Percentiles rank a stretch among this genome's conserved stretches.
Evolutionary conservation across 208 protist genomes (phyloP).

Genomic region (Crithidia fasciculata): DNA sequence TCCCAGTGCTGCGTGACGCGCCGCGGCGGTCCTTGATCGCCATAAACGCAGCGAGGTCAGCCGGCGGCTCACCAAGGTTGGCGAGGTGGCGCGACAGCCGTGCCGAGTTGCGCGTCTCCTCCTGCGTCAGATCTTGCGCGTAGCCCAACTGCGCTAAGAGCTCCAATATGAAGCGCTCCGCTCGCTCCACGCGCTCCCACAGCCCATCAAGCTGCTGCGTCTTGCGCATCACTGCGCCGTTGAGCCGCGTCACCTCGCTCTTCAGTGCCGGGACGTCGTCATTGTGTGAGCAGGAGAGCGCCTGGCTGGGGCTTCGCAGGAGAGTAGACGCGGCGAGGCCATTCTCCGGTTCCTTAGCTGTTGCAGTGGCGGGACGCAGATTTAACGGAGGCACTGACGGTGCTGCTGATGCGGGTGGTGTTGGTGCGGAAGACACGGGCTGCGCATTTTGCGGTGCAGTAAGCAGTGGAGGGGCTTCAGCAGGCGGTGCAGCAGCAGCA

Average conservation of each 20-base stretch:
- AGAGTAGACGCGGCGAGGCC: not conserved
- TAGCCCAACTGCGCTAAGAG: constrained; percentile 11
- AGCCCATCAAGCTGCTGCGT: constrained; percentile 25
- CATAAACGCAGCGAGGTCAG: constrained; percentile 14
- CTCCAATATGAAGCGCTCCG: constrained; percentile 20
- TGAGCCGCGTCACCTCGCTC: constrained; percentile 20
- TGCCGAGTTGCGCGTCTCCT: constrained; percentile 21
- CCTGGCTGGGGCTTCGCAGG: not conserved
- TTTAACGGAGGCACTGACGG: not conserved
- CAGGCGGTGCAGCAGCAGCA: not conserved
- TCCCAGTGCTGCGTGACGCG: not conserved
- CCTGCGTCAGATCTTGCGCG: constrained; percentile 17
- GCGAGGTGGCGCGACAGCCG: constrained; percentile 28
- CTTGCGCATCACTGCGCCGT: constrained; percentile 1
- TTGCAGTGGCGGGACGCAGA: not conserved
- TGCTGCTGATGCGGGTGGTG: not conserved
- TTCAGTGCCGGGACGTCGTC: constrained; percentile 7
- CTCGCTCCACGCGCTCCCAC: constrained; percentile 25
- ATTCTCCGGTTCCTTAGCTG: not conserved
- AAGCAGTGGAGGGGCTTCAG: not conserved
- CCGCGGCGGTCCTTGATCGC: constrained; percentile 11
- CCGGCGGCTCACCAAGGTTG: constrained; percentile 4
- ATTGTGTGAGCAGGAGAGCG: not conserved
- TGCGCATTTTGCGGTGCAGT: too few relatives aligned
- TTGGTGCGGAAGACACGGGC: not conserved